Percentiles rank a stretch among this genome's conserved stretches.
Evolutionary conservation across 2,329 filamentous ascomycete species (phyloP).

Genomic region (Calonectria leucothoes): DNA sequence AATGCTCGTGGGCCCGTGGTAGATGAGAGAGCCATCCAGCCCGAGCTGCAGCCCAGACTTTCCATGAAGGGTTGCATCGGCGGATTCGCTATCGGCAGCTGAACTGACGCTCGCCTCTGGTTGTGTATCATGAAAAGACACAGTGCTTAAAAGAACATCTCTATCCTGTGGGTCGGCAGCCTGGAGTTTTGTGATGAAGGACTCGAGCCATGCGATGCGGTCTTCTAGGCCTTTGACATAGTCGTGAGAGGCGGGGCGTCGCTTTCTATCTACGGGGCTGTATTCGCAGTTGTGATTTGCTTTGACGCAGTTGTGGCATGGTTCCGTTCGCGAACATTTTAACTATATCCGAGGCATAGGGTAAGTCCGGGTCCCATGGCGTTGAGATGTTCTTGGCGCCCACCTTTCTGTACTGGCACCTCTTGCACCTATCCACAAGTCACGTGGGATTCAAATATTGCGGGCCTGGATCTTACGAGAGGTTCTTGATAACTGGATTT

Average conservation of each 20-base stretch:
- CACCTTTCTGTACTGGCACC: constrained; percentile 25
- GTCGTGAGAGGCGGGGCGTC: constrained; percentile 29
- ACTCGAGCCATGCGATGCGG: constrained; percentile 32
- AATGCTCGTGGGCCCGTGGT: constrained; percentile 41
- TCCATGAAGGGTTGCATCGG: neutral
- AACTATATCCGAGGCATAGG: neutral
- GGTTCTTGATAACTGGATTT: neutral
- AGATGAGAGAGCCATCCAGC: constrained; percentile 29
- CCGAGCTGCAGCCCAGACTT: constrained; percentile 17
- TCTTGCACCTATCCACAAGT: constrained; percentile 17
- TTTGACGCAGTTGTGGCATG: constrained; percentile 22
- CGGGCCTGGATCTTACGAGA: neutral
- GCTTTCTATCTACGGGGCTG: constrained; percentile 16
- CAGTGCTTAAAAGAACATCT: constrained; percentile 6
- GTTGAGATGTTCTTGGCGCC: neutral
- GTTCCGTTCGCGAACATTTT: constrained; percentile 25
- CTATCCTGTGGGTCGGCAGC: constrained; percentile 18
- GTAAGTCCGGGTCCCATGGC: neutral
- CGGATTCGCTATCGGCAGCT: neutral
- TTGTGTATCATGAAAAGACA: neutral
- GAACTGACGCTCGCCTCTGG: neutral
- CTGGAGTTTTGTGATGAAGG: constrained; percentile 20
- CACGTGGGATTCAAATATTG: neutral
- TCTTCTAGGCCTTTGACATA: constrained; percentile 38
- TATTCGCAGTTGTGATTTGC: constrained; percentile 21